Evolutionary conservation across 495 filamentous ascomycete species (phyloP).

Genomic region (Clohesyomyces aquaticus): DNA sequence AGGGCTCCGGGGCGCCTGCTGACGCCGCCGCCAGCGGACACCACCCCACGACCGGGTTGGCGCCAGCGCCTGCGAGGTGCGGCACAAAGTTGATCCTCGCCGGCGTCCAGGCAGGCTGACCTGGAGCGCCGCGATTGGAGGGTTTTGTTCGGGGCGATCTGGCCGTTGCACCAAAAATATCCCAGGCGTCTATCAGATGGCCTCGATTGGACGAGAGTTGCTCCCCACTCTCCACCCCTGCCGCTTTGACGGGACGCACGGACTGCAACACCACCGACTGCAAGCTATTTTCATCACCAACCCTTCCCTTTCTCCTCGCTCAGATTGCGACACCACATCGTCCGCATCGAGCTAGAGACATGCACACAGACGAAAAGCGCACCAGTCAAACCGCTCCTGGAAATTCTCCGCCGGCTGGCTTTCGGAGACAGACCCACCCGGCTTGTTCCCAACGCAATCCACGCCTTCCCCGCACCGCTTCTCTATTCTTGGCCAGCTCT

Average conservation of each 20-base stretch:
- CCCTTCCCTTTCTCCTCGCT: neutral
- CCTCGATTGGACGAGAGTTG: slow-evolving; percentile 17
- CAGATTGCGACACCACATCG: slow-evolving; percentile 1
- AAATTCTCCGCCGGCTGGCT: neutral
- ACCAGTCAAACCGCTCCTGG: neutral
- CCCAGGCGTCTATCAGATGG: slow-evolving; percentile 17
- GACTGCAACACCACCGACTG: slow-evolving; percentile 8
- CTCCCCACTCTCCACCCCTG: slow-evolving; percentile 4
- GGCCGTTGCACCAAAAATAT: slow-evolving; percentile 19
- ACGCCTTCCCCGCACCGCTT: slow-evolving; percentile 10
- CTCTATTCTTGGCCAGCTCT: slow-evolving; percentile 1
- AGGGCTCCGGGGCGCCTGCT: slow-evolving; percentile 16
- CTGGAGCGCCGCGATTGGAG: slow-evolving; percentile 14
- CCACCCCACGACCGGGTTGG: slow-evolving; percentile 28
- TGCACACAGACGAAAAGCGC: neutral
- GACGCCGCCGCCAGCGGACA: slow-evolving; percentile 9
- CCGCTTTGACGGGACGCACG: slow-evolving; percentile 24
- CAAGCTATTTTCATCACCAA: slow-evolving; percentile 15
- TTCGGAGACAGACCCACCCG: slow-evolving; percentile 2
- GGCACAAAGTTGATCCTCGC: slow-evolving; percentile 23
- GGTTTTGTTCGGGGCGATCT: neutral
- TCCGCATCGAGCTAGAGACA: neutral
- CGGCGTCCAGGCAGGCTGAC: slow-evolving; percentile 8
- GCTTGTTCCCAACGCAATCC: neutral
- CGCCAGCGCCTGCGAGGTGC: slow-evolving; percentile 24